These are phyloP conservation scores for Cercospora beticola DNA, from an alignment of 2,329 filamentous ascomycete genomes.

Conservation along the genomic window DNA sequence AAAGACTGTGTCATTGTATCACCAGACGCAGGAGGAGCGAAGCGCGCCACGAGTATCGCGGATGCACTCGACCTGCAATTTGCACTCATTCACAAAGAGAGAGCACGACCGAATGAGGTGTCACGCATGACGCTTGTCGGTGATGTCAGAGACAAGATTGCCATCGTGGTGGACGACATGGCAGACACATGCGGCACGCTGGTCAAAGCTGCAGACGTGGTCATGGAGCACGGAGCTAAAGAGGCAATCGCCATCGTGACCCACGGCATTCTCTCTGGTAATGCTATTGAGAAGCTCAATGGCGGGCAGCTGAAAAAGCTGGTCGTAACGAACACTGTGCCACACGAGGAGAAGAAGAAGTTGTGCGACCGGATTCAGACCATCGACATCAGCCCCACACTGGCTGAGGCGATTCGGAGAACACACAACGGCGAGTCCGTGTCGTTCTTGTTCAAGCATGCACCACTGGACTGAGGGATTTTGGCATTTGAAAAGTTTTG, in stretches of 20 bases:
- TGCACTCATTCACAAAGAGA: conserved; percentile 95
- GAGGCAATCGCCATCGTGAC: conserved; percentile 94
- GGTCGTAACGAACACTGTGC: conserved; percentile 88
- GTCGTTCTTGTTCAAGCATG: conserved; percentile 68
- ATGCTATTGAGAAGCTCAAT: conserved; percentile 83
- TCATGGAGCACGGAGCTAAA: conserved; percentile 81
- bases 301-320: conserved; percentile 72
- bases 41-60: conserved; percentile 88
- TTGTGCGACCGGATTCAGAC: conserved; percentile 78
- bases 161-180: conserved; percentile 97
- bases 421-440: conserved; percentile 69
- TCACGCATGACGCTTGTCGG: conserved; percentile 95
- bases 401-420: conserved; percentile 68
- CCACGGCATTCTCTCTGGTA: conserved; percentile 85
- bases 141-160: conserved; percentile 84
- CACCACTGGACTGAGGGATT: conserved; percentile 42
- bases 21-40: conserved; percentile 91
- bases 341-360: conserved; percentile 75
- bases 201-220: conserved; percentile 82
- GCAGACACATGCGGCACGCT: conserved; percentile 91
- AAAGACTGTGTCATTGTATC: conserved; percentile 90
- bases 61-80: conserved; percentile 88
- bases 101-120: conserved; percentile 85
- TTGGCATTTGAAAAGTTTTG: not conserved
- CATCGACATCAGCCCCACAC: conserved; percentile 86